Conservation (phyloP, 768 basidiomycete species). For the Tulasnella sp. region DNA sequence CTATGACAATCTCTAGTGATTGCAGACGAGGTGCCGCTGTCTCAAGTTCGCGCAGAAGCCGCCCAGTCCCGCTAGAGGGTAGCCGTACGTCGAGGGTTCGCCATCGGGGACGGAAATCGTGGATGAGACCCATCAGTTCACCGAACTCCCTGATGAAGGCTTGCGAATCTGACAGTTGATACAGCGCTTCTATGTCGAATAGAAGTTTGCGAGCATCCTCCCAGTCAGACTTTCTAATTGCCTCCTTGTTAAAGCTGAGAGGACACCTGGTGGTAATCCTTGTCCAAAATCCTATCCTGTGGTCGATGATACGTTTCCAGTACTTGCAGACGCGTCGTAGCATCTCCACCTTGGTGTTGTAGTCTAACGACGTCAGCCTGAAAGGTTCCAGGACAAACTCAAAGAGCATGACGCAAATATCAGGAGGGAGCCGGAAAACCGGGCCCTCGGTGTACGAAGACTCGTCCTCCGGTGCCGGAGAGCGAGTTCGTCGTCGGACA, state of each 20-base stretch:
- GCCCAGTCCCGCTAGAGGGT: background rate
- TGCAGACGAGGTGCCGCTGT: background rate
- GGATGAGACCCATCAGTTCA: background rate
- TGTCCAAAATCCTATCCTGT: background rate
- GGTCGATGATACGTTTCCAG: background rate
- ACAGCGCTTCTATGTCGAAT: background rate
- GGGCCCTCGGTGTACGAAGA: background rate
- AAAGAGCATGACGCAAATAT: background rate
- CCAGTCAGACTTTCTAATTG: background rate
- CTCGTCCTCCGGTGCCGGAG: background rate
- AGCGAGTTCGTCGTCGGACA: background rate
- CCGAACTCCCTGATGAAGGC: background rate
- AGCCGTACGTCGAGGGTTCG: background rate
- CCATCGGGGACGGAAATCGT: background rate
- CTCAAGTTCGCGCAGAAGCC: background rate
- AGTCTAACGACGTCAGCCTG: background rate
- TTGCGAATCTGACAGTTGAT: background rate
- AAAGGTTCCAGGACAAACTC: background rate
- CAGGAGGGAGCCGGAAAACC: background rate
- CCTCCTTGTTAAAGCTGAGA: background rate
- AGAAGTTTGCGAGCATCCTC: background rate
- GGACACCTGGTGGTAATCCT: background rate
- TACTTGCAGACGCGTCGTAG: background rate
- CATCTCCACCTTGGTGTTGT: background rate
- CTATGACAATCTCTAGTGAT: background rate